Percentiles rank a stretch among this genome's conserved stretches.
phyloP scores from a whole-genome alignment of 177 flowering plant genomes.

The Vitis hybrid region DNA sequence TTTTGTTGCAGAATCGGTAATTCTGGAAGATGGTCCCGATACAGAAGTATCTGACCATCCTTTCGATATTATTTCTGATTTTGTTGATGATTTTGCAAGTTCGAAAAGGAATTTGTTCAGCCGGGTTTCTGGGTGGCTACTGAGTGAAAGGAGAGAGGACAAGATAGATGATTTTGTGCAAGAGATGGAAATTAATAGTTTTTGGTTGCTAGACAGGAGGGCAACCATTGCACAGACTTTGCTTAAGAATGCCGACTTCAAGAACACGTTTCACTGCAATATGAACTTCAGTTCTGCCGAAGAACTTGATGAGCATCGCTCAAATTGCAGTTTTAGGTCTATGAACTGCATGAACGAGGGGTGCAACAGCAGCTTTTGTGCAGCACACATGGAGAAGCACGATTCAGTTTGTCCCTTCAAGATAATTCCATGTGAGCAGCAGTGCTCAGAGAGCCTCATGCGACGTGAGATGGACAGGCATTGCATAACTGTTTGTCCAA shows the following conservation, averaged over 20 bases:
- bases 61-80: constrained; percentile 56
- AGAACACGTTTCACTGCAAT: constrained; percentile 50
- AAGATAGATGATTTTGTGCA: constrained; percentile 83
- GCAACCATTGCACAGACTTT: constrained; percentile 55
- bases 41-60: constrained; percentile 58
- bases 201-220: constrained; percentile 72
- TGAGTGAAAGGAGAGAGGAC: constrained; percentile 88
- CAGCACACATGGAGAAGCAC: constrained; percentile 59
- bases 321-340: constrained; percentile 52
- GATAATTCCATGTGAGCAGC: constrained; percentile 79
- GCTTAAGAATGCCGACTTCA: constrained; percentile 72
- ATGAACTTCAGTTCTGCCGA: constrained; percentile 45
- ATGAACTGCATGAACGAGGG: constrained; percentile 62
- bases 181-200: constrained; percentile 75
- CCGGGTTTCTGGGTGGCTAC: constrained; percentile 79
- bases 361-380: constrained; percentile 52
- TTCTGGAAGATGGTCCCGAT: constrained; percentile 49
- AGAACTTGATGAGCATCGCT: constrained; percentile 55
- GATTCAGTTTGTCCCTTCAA: constrained; percentile 71
- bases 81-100: constrained; percentile 71
- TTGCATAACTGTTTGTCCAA: constrained; percentile 84
- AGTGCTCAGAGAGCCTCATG: constrained; percentile 61
- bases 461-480: constrained; percentile 92
- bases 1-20: constrained; percentile 64
- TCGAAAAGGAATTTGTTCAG: constrained; percentile 67